Evolutionary conservation across 1,284 basidiomycete genomes (phyloP).

Genomic region (Ganoderma lingzhi): DNA sequence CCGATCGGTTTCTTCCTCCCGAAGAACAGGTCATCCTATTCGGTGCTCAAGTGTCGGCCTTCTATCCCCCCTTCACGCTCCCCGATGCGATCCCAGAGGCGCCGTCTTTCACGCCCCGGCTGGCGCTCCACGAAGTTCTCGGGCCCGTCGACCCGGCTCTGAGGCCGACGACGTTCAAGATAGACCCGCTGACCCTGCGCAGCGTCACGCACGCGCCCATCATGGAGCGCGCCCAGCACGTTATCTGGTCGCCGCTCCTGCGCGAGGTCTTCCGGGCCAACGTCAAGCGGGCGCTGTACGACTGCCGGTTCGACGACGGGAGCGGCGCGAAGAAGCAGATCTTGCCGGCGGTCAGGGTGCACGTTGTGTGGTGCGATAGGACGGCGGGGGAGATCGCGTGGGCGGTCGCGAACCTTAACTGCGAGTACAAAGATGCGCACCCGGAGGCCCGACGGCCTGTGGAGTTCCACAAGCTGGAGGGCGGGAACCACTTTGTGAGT

Average conservation of each 20-base stretch:
- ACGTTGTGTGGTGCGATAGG: constrained; percentile 36
- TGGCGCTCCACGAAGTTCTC: constrained; percentile 11
- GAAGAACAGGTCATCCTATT: constrained; percentile 20
- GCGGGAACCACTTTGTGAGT: constrained; percentile 39
- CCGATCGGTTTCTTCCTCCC: constrained; percentile 10
- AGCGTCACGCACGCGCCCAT: constrained; percentile 25
- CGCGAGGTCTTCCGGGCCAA: constrained; percentile 21
- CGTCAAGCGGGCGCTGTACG: constrained; percentile 27
- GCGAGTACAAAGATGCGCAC: constrained; percentile 14
- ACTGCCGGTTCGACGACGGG: constrained; percentile 19
- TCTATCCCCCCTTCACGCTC: constrained; percentile 23
- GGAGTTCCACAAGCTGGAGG: constrained; percentile 30
- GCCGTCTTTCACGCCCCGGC: constrained; percentile 10
- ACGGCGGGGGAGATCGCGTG: constrained; percentile 26
- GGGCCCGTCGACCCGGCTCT: constrained; percentile 14
- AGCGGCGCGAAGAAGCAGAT: constrained; percentile 20
- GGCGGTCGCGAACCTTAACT: constrained; percentile 22
- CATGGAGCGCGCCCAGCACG: constrained; percentile 27
- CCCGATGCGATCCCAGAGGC: constrained; percentile 9
- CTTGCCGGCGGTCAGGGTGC: constrained; percentile 30
- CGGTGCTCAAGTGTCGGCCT: constrained; percentile 26
- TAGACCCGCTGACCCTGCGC: constrained; percentile 19
- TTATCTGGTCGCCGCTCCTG: constrained; percentile 20
- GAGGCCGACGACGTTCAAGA: constrained; percentile 24
- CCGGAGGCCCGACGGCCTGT: constrained; percentile 22